These are phyloP conservation scores for Alternaria gansuensis DNA, from an alignment of 2,329 filamentous ascomycete genomes.

Conservation along the genomic window DNA sequence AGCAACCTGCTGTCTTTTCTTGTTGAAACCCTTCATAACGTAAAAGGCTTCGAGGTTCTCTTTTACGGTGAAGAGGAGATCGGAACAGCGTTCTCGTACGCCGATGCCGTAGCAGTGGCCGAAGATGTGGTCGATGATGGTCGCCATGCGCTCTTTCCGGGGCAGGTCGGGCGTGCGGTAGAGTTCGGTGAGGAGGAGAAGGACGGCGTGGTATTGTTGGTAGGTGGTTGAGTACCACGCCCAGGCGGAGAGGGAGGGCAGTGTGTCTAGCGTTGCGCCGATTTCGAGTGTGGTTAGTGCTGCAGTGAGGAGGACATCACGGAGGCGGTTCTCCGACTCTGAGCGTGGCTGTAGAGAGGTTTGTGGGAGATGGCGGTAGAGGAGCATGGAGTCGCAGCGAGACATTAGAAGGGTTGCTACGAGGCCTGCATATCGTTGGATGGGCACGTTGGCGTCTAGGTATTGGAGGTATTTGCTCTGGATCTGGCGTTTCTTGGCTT, in stretches of 20 bases:
- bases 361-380: conserved; percentile 52
- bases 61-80: conserved; percentile 51
- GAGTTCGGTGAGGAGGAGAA: conserved; percentile 50
- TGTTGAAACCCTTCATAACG: conserved; percentile 51
- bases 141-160: conserved; percentile 50
- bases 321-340: conserved; percentile 49
- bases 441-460: conserved; percentile 45
- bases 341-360: conserved; percentile 46
- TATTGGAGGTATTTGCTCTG: conserved; percentile 48
- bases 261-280: conserved; percentile 51
- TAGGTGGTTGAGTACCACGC: conserved; percentile 52
- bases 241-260: conserved; percentile 48
- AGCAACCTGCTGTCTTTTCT: conserved; percentile 34
- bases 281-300: conserved; percentile 51
- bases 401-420: conserved; percentile 51
- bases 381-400: conserved; percentile 52
- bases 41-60: conserved; percentile 53
- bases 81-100: conserved; percentile 47
- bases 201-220: conserved; percentile 52
- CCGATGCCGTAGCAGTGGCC: conserved; percentile 52
- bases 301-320: conserved; percentile 50
- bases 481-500: conserved; percentile 48
- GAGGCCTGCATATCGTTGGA: conserved; percentile 51
- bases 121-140: conserved; percentile 53
- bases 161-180: conserved; percentile 50